These are phyloP conservation scores for Linderniella brevidens DNA, from an alignment of 257 asterid species.

Conservation along the genomic window DNA sequence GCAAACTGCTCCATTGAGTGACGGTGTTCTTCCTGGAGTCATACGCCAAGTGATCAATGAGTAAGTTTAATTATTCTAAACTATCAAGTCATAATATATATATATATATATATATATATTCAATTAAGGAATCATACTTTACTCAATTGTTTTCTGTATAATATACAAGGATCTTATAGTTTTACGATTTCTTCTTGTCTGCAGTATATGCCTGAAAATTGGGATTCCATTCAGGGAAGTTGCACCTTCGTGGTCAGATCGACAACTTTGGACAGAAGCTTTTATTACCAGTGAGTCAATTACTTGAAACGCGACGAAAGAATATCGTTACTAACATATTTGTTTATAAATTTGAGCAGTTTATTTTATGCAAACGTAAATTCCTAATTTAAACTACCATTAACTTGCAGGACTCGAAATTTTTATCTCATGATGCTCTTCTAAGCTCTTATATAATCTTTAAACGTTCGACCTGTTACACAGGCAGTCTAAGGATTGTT, in stretches of 20 bases:
- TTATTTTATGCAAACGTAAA: no score
- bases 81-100: neutral
- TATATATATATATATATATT: neutral
- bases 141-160: no score
- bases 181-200: neutral
- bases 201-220: slow-evolving; percentile 49
- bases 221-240: slow-evolving; percentile 69
- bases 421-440: neutral
- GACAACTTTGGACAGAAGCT: slow-evolving; percentile 65
- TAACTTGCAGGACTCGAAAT: neutral
- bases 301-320: neutral
- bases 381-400: no score
- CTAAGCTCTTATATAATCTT: neutral
- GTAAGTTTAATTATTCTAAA: slow-evolving; percentile 21
- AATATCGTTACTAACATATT: no score
- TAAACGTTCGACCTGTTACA: slow-evolving; percentile 7
- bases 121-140: neutral
- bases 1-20: slow-evolving; percentile 66
- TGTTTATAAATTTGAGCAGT: no score
- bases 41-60: slow-evolving; percentile 69
- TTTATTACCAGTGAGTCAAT: slow-evolving; percentile 61
- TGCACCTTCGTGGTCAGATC: slow-evolving; percentile 79
- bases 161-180: neutral
- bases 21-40: slow-evolving; percentile 89
- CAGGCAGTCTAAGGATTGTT: slow-evolving; percentile 70